These are phyloP conservation scores for Arthrobotrys iridis DNA, from an alignment of 2,329 filamentous ascomycete species.

Conservation along the genomic window DNA sequence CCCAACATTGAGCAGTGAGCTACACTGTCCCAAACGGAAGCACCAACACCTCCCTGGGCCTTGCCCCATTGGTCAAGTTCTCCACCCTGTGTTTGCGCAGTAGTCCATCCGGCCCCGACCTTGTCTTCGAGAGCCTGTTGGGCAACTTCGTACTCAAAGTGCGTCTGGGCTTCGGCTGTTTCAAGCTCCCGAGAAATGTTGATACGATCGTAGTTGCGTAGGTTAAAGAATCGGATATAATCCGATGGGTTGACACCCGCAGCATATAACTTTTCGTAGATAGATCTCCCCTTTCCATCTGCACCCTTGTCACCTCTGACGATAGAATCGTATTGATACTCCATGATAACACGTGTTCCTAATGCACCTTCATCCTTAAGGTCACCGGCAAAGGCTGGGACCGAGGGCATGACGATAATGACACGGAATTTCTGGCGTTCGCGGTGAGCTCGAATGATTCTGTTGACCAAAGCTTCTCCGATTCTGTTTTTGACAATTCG, in stretches of 20 bases:
- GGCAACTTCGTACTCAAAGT: slow-evolving; percentile 72
- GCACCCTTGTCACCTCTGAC: slow-evolving; percentile 68
- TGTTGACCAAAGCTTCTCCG: slow-evolving; percentile 79
- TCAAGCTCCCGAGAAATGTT: slow-evolving; percentile 74
- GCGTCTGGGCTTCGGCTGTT: slow-evolving; percentile 70
- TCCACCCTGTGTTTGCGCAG: slow-evolving; percentile 60
- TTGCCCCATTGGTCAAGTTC: slow-evolving; percentile 78
- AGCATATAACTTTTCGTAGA: slow-evolving; percentile 75
- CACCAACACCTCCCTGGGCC: slow-evolving; percentile 67
- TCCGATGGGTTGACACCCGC: slow-evolving; percentile 75
- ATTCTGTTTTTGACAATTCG: slow-evolving; percentile 80
- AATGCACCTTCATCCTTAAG: slow-evolving; percentile 76
- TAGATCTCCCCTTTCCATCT: slow-evolving; percentile 69
- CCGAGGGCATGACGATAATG: slow-evolving; percentile 79
- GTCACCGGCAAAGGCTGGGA: slow-evolving; percentile 85
- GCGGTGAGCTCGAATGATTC: slow-evolving; percentile 76
- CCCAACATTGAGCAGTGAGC: slow-evolving; percentile 83
- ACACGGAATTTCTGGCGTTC: slow-evolving; percentile 76
- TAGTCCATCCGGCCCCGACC: slow-evolving; percentile 60
- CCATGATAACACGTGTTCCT: slow-evolving; percentile 85
- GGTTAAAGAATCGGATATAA: slow-evolving; percentile 86
- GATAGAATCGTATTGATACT: slow-evolving; percentile 84
- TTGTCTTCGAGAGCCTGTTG: slow-evolving; percentile 61
- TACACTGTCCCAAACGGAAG: slow-evolving; percentile 77
- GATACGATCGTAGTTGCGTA: slow-evolving; percentile 84